phyloP scores from a whole-genome alignment of 2,329 filamentous ascomycete species.

The Bimuria novae-zelandiae region DNA sequence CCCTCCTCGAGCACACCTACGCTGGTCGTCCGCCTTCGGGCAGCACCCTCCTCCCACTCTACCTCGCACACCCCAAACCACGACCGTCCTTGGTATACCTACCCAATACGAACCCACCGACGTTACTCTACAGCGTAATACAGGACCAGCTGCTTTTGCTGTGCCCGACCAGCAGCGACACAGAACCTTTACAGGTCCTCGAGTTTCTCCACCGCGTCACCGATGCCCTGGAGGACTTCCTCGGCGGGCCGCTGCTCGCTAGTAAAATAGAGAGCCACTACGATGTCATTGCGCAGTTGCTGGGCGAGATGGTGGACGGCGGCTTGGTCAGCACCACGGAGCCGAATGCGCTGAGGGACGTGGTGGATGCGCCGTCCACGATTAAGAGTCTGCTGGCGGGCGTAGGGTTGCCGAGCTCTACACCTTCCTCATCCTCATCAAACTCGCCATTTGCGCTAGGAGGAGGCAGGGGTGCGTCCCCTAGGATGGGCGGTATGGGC shows the following conservation, averaged over 20 bases:
- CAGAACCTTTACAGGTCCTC: conserved; percentile 85
- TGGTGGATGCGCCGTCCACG: conserved; percentile 89
- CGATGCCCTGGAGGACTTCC: conserved; percentile 91
- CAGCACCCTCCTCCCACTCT: conserved; percentile 78
- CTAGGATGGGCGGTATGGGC: conserved; percentile 20
- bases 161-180: conserved; percentile 81
- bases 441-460: conserved; percentile 36
- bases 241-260: conserved; percentile 83
- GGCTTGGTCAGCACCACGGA: conserved; percentile 90
- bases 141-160: conserved; percentile 88
- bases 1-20: conserved; percentile 88
- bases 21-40: conserved; percentile 79
- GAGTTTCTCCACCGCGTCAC: conserved; percentile 94
- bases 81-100: conserved; percentile 87
- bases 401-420: conserved; percentile 72
- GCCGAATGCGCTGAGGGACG: conserved; percentile 86
- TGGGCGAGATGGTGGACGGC: conserved; percentile 95
- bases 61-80: conserved; percentile 79
- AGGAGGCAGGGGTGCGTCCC: conserved; percentile 23
- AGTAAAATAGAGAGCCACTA: conserved; percentile 88
- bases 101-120: conserved; percentile 79
- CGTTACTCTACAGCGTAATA: conserved; percentile 83
- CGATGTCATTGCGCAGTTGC: conserved; percentile 88
- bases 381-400: conserved; percentile 87
- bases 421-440: conserved; percentile 35